phyloP scores from a whole-genome alignment of 225 moss, liverwort and hornwort species.

The Straminergon stramineum region DNA sequence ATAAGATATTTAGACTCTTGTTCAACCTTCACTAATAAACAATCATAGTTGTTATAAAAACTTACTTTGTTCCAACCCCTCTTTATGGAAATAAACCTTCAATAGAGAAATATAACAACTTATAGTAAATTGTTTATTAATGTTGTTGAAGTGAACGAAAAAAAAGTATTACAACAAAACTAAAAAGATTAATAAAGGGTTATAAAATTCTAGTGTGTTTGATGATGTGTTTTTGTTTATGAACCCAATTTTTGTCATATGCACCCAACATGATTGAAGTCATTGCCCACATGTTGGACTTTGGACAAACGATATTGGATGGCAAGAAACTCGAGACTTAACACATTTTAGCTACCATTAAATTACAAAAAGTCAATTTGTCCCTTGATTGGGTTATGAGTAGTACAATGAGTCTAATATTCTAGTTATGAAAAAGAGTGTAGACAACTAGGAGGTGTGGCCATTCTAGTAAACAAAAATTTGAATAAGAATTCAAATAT shows the following conservation, averaged over 20 bases:
- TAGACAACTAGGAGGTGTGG: background rate
- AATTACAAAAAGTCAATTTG: background rate
- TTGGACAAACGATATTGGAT: background rate
- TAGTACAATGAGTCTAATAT: background rate
- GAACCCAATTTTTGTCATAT: background rate
- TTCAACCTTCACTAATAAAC: background rate
- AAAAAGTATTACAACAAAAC: background rate
- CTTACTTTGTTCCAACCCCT: rapidly evolving
- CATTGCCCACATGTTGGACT: background rate
- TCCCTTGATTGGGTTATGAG: background rate
- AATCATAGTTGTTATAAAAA: background rate
- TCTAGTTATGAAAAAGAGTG: rapidly evolving
- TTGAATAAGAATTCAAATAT: background rate
- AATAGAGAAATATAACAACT: background rate
- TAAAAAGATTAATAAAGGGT: rapidly evolving
- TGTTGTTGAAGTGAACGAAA: background rate
- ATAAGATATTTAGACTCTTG: rapidly evolving
- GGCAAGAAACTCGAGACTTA: background rate
- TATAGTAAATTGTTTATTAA: background rate
- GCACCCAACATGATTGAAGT: background rate
- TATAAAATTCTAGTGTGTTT: background rate
- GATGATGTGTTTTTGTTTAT: background rate
- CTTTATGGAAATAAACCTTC: background rate
- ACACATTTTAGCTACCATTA: background rate
- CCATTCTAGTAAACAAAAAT: background rate